phyloP scores from a whole-genome alignment of 768 basidiomycete genomes.

The Lentinus tigrinus region DNA sequence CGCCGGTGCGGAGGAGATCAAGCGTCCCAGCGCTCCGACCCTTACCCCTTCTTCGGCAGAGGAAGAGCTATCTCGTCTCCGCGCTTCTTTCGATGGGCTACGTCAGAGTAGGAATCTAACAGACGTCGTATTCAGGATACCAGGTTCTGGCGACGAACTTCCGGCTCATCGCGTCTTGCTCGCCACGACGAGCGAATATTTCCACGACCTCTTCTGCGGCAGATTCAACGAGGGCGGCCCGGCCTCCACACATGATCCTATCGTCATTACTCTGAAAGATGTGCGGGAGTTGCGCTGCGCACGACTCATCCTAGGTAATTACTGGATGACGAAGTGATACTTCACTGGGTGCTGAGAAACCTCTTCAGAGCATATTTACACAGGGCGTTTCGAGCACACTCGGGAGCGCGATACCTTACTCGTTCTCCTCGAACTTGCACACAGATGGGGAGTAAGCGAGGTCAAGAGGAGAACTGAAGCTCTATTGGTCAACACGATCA shows the following conservation, averaged over 20 bases:
- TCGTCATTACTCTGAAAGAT: constrained; percentile 1
- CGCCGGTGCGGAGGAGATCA: constrained; percentile 13
- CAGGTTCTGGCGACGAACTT: constrained; percentile 23
- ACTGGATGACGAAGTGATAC: neutral
- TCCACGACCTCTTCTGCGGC: constrained; percentile 31
- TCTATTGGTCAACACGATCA: constrained; percentile 25
- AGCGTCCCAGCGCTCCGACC: constrained; percentile 13
- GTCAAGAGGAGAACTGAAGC: constrained; percentile 30
- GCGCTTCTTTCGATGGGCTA: constrained; percentile 34
- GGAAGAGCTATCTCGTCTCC: constrained; percentile 18
- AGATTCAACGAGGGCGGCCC: constrained; percentile 23
- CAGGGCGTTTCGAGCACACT: constrained; percentile 16
- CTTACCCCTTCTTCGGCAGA: constrained; percentile 14
- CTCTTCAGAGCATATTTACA: constrained; percentile 35
- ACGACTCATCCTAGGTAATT: constrained; percentile 27
- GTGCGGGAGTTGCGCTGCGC: constrained; percentile 25
- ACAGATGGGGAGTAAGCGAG: constrained; percentile 9
- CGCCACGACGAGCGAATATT: constrained; percentile 32
- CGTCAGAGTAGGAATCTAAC: constrained; percentile 32
- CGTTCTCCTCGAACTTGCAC: constrained; percentile 23
- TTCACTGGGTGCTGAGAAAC: neutral
- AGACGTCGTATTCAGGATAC: constrained; percentile 36
- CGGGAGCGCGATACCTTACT: constrained; percentile 24
- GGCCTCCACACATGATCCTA: constrained; percentile 10
- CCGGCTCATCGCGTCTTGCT: constrained; percentile 42